Base-by-base conservation (phyloP, 768 basidiomycete genomes). In the Boletales sp. region DNA sequence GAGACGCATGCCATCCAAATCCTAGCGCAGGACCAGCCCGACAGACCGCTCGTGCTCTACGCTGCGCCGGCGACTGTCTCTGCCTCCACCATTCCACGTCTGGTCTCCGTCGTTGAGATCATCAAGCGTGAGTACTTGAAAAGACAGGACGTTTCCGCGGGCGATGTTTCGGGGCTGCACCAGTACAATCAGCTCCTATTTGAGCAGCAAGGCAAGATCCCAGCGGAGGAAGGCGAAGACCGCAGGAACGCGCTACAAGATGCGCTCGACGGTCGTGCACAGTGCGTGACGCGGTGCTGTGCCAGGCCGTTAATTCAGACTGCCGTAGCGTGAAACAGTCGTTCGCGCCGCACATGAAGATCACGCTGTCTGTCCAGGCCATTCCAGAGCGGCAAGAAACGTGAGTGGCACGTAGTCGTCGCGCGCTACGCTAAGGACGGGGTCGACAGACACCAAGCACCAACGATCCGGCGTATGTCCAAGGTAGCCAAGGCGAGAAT, bases 21-120 rank as follows among this genome's bases (percentile, higher is more conserved):
- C 12, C 48, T 43, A 21, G 42, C 28, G 18, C 55, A 84, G 82
- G 70, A 73, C 54, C 70, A 80, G 46, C 75, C 76, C 46, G 64
- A 72, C 19, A 70, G 64, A 48, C 74, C 80, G 1, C 58, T 87
- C 19, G 71, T 78, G 4, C 66, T 87, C 14, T 84, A 87, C 58
- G 86, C 85, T 0, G 67, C 82, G 4, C 84, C 84, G 4, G 59
- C 66, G 5, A 41, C 60, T 31, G 60, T 67, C 41, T 68, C 67
- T 4, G 61, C 65, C 14, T 67, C 72, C 3, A 74, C 79, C 0
- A 67, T 71, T 33, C 82, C 88, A 0, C 80, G 85, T 1, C 74
- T 94, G 8, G 73, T 94, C 34, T 81, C 84, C 1, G 86, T 90
- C 4, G 83, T 82, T 1, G 91, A 94, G 66, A 88, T 93, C 49